Percentiles rank a stretch among this genome's conserved stretches.
Conservation (phyloP, 129 eudicot species). For the Cynara cardunculus region DNA sequence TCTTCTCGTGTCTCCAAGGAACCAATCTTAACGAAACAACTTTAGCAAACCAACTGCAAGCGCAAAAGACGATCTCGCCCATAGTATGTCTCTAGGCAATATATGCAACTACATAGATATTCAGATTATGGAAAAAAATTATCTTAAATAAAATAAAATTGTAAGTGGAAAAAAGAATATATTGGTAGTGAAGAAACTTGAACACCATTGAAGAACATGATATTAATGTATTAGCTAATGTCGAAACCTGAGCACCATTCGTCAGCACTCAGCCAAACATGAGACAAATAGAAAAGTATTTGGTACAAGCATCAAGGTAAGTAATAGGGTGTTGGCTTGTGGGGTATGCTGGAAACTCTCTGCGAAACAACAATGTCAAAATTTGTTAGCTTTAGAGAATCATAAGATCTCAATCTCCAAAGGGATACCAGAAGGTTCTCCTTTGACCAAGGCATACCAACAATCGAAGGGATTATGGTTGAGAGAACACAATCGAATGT, state of each 20-base stretch:
- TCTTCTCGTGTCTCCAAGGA: constrained; percentile 31
- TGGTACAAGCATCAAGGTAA: constrained; percentile 42
- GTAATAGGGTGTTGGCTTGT: constrained; percentile 29
- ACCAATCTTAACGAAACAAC: constrained; percentile 38
- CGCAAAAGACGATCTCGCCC: constrained; percentile 27
- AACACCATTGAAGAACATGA: constrained; percentile 22
- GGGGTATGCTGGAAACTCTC: constrained; percentile 37
- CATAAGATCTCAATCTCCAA: constrained; percentile 40
- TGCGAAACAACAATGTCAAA: constrained; percentile 38
- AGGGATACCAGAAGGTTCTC: constrained; percentile 35
- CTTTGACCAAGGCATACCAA: constrained; percentile 23
- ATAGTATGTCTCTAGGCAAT: constrained; percentile 38
- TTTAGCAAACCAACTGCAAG: constrained; percentile 28
- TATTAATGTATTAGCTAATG: constrained; percentile 33
- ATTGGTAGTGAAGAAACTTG: constrained; percentile 30
- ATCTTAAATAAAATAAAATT: background rate
- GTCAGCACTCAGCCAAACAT: constrained; percentile 21
- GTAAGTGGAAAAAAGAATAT: background rate
- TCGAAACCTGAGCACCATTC: constrained; percentile 33
- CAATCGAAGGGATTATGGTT: too few species aligned
- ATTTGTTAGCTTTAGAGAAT: constrained; percentile 37
- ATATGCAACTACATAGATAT: constrained; percentile 30
- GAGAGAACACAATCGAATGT: too few species aligned
- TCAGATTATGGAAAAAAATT: background rate
- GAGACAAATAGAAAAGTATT: constrained; percentile 31